Evolutionary conservation across 1,139 yeast genomes (phyloP), one percentile per base, ranked within the genome.

Genomic region (Yamadazyma jaroonii): DNA sequence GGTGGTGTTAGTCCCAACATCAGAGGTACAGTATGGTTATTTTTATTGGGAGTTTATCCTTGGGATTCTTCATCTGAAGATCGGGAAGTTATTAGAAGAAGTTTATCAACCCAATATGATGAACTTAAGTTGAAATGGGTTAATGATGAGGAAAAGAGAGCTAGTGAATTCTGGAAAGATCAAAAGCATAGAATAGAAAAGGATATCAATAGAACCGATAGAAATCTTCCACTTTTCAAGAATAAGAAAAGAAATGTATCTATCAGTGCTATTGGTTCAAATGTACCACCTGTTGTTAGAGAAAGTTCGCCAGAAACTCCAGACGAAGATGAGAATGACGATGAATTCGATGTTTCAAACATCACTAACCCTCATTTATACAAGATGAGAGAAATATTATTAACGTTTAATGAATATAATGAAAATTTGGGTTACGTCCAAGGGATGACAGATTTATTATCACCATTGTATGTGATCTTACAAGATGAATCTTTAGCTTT

Each of bases 391-490:
- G 90, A 86, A 49, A 84, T 94, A 46, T 69, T 92, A 31, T 72
- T 88, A 40, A 87, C 97, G 1, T 92, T 84, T 54, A 90, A 92
- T 57, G 90, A 86, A 59, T 77, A 81, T 58, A 92, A 92, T 58
- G 71, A 67, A 34, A 84, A 88, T 48, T 64, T 94, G 49, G 98
- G 98, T 0, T 92, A 92, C 54, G 96, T 92, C 15, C 99, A 92
- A 62, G 99, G 99, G 2, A 92, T 92, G 99, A 82, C 95, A 7
- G 99, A 92, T 58, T 66, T 92, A 38, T 67, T 94, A 29, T 84
- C 96, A 0, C 97, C 97, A 1, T 61, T 92, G 5, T 94, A 89
- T 56, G 85, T 81, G 31, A 74, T 80, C 6, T 64, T 87, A 31
- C 80, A 81, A 52, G 95, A 90, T 57, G 97, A 90, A 50, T 69